These are phyloP conservation scores for Neonectria punicea DNA, from an alignment of 2,329 filamentous ascomycete genomes.

Conservation along the genomic window DNA sequence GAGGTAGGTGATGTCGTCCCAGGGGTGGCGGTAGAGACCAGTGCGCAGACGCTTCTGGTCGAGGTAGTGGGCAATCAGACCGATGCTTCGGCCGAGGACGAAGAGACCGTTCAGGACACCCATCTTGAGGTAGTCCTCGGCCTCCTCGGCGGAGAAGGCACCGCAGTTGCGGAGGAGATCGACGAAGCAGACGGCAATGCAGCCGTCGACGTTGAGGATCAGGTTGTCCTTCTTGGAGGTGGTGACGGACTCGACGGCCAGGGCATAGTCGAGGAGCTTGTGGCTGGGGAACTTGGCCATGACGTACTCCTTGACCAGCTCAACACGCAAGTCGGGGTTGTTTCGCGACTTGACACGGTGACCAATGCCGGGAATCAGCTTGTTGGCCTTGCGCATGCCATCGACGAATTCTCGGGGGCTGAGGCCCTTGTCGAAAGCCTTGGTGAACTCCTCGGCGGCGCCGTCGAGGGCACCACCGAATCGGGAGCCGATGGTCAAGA, in stretches of 20 bases:
- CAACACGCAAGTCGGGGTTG: slow-evolving; percentile 99
- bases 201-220: slow-evolving; percentile 98
- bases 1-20: slow-evolving; percentile 98
- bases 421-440: slow-evolving; percentile 97
- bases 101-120: slow-evolving; percentile 99
- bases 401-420: slow-evolving; percentile 99
- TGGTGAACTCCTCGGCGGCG: slow-evolving; percentile 97
- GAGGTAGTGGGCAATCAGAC: slow-evolving; percentile 99
- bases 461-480: slow-evolving; percentile 99
- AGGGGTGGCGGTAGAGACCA: slow-evolving; percentile 98
- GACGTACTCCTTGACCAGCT: slow-evolving; percentile 99
- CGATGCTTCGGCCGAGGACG: slow-evolving; percentile 95
- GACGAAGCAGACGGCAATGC: slow-evolving; percentile 98
- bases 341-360: slow-evolving; percentile 99
- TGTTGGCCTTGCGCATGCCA: slow-evolving; percentile 99
- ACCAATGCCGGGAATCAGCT: slow-evolving; percentile 98
- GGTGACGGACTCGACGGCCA: slow-evolving; percentile 97
- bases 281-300: slow-evolving; percentile 96
- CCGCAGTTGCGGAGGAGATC: slow-evolving; percentile 98
- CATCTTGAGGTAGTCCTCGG: slow-evolving; percentile 98
- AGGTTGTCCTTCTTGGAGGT: slow-evolving; percentile 99
- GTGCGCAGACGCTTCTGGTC: slow-evolving; percentile 99
- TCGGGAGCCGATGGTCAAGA: slow-evolving; percentile 96
- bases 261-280: slow-evolving; percentile 98
- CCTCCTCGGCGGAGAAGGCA: slow-evolving; percentile 94